Base-by-base conservation (phyloP, 2,329 filamentous ascomycete genomes). In the Keithomyces neogunnii region DNA sequence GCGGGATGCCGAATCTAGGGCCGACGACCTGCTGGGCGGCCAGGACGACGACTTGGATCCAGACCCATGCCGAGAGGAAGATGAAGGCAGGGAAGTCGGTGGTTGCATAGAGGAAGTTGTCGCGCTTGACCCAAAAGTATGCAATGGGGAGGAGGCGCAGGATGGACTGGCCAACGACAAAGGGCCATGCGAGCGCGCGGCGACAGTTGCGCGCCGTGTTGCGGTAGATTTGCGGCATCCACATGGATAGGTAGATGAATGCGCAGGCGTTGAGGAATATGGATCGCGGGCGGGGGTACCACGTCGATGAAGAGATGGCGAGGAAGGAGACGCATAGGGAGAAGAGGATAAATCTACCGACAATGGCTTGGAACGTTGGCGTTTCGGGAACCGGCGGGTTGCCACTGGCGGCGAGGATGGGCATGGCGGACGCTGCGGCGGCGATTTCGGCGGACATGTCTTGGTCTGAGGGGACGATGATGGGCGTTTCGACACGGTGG, bases 151-250 rank as follows among this genome's bases (percentile, higher is more conserved):
- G 70, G 5, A 95, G 73, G 2, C 93, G 85, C 6, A 95, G 75
- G 4, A 85, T 60, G 46, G 88, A 93, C 66, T 96, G 88, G 3
- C 90, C 91, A 28, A 90, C 64, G 51, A 96, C 86, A 63, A 95
- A 99, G 53, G 87, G 86, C 90, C 91, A 96, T 3, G 85, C 80
- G n/a, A 97, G 75, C 1, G 92, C 91, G 60, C 88, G 88, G 40
- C 91, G 88, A 67, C 90, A 96, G 69, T 96, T 96, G 50, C 92
- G 88, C 68, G 88, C 82, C 49, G 87, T 76, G 66, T 99, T 99
- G 55, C 93, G 88, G 63, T 87, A 81, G 58, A 97, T 95, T 66
- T 99, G 93, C 0, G 93, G 92, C 1, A 84, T 65, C 92, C 92
- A 97, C 63, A 96, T 85, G 26, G 91, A 96, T 44, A 96, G 80